These are phyloP conservation scores for Vanrija sp. DNA, from an alignment of 1,284 basidiomycete genomes.

Conservation along the genomic window DNA sequence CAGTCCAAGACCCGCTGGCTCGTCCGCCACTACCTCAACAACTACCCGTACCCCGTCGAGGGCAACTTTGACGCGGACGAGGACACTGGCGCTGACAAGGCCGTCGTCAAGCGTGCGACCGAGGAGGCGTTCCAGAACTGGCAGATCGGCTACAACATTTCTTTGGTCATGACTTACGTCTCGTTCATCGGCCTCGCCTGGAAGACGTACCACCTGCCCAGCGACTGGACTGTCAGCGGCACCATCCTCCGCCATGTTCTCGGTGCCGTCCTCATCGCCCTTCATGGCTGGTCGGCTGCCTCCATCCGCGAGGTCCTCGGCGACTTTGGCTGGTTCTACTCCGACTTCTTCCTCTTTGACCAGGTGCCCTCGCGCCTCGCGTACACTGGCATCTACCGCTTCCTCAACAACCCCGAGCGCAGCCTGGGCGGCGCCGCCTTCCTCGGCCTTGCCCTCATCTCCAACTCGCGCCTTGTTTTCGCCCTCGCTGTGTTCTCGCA, in stretches of 20 bases:
- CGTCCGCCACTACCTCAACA: constrained; percentile 88
- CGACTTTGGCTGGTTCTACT: constrained; percentile 94
- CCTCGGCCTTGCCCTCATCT: constrained; percentile 87
- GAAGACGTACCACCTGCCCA: constrained; percentile 77
- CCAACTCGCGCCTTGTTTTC: constrained; percentile 80
- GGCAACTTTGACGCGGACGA: constrained; percentile 26
- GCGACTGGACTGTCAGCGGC: constrained; percentile 83
- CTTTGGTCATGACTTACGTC: constrained; percentile 89
- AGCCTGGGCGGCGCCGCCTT: constrained; percentile 92
- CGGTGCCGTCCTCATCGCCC: constrained; percentile 73
- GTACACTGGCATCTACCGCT: constrained; percentile 96
- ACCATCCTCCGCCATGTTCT: constrained; percentile 83
- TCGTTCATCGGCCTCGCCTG: constrained; percentile 77
- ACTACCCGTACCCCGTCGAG: constrained; percentile 69
- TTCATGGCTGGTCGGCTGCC: constrained; percentile 87
- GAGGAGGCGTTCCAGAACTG: constrained; percentile 91
- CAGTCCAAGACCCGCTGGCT: constrained; percentile 85
- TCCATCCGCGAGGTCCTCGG: constrained; percentile 91
- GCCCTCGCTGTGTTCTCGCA: constrained; percentile 79
- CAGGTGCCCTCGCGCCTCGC: constrained; percentile 80
- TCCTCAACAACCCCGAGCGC: constrained; percentile 89
- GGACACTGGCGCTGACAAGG: constrained; percentile 52
- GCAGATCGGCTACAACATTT: constrained; percentile 90
- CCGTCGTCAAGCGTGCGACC: constrained; percentile 63
- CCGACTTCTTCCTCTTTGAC: constrained; percentile 95